phyloP scores from a whole-genome alignment of 768 basidiomycete genomes.

The Sporobolomyces pararoseus region DNA sequence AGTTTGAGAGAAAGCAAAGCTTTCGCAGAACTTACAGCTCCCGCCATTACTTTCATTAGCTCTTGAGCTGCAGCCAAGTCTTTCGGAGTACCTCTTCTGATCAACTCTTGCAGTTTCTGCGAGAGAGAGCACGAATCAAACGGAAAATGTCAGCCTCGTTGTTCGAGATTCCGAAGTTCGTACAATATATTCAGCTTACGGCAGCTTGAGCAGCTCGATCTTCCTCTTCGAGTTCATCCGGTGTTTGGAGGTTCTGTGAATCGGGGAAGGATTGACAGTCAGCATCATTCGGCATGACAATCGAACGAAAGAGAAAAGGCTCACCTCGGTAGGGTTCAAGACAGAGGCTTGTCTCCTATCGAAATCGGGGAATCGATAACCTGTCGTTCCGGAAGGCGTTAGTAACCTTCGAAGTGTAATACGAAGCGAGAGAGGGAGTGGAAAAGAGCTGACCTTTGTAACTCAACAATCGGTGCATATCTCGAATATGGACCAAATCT shows the following conservation, averaged over 20 bases:
- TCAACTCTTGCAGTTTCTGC: conserved; percentile 92
- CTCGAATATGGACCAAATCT: conserved; percentile 90
- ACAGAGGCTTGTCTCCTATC: conserved; percentile 50
- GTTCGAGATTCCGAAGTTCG: background rate
- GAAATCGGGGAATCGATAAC: conserved; percentile 54
- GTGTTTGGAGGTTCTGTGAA: conserved; percentile 77
- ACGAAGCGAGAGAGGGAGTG: no score
- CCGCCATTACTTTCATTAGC: conserved; percentile 90
- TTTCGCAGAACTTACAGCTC: conserved; percentile 57
- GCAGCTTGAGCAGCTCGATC: conserved; percentile 92
- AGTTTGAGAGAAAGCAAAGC: background rate
- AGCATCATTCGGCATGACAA: no score
- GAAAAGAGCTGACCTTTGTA: conserved; percentile 71
- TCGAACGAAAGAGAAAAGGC: conserved; percentile 5
- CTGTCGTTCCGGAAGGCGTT: conserved; percentile 38
- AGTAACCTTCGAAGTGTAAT: no score
- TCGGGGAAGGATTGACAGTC: no score
- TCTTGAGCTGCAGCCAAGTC: conserved; percentile 95
- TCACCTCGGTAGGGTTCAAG: conserved; percentile 51
- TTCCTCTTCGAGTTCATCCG: conserved; percentile 92
- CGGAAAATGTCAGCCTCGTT: background rate
- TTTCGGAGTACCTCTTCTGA: conserved; percentile 88
- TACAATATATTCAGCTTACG: conserved; percentile 44
- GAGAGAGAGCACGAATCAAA: no score
- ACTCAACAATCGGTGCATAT: conserved; percentile 89